Evolutionary conservation across 345 rosid genomes (phyloP), one percentile per base, ranked within the genome.

Genomic region (Noccaea bulbosa): DNA sequence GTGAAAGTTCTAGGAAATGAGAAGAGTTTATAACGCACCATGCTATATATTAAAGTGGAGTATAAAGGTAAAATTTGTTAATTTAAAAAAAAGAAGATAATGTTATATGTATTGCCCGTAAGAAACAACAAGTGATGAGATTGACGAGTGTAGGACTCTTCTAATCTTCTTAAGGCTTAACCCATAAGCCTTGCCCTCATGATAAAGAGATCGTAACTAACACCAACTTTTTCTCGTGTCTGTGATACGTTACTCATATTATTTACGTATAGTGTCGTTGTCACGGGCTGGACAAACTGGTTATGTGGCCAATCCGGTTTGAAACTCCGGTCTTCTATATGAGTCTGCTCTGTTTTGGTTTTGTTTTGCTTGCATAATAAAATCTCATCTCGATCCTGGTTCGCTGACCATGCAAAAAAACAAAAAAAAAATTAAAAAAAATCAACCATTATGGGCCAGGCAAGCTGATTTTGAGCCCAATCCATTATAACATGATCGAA

Each of bases 141-240:
- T 39, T 60, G 68, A 59, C 68, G 65, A 75, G 74, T 68, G 74
- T 38, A 58, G 69, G 78, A 52, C 64, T 67, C 45, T 74, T 5
- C 41, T 64, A 15, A 5, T 67, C 45, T 74, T 5, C 41, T 64
- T 27, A 5, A 46, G 35, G 70, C 70, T 47, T 53, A 63, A 54
- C 49, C 5, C 40, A 3, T 45, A 54, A 45, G 71, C 51, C 71
- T 55, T 61, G 70, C 30, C 63, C 46, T 40, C 45, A 55, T 48
- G 74, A 59, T 49, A 59, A 47, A 58, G 16, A 58, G 2, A 38
- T 48, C 39, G 41, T 58, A 57, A 48, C 51, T 10, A 70, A 24
- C 17, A 22, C 58, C 12, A 59, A 14, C 66, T 70, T 70, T 59
- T 20, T 40, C 17, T 22, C 65, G 49, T 8, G 32, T 48, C 22